These are phyloP conservation scores for Rhododendron mucronatum DNA, from an alignment of 148 eudicot genomes.

Conservation along the genomic window DNA sequence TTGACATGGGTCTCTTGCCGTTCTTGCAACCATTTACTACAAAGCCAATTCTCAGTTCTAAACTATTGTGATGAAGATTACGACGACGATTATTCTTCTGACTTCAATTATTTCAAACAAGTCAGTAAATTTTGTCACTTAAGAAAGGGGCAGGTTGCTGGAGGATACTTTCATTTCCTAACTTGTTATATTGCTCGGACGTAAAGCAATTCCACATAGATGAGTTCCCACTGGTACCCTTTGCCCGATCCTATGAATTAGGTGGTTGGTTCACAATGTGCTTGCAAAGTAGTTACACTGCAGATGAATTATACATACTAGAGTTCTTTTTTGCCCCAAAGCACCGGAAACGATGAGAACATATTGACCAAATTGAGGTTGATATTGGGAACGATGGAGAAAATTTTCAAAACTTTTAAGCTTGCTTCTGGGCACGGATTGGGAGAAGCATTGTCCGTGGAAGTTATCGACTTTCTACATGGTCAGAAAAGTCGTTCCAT, in stretches of 20 bases:
- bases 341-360: background rate
- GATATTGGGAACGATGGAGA: background rate
- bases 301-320: background rate
- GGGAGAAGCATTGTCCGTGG: background rate
- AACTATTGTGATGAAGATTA: too few species aligned
- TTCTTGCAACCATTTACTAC: background rate
- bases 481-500: background rate
- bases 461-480: background rate
- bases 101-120: too few species aligned
- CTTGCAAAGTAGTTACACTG: background rate
- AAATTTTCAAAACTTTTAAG: background rate
- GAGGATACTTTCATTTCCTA: background rate
- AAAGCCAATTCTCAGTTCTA: too few species aligned
- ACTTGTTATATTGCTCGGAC: background rate
- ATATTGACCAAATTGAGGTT: background rate
- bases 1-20: background rate
- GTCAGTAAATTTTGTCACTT: background rate
- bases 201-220: background rate
- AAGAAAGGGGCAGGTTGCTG: background rate
- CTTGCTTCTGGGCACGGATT: background rate
- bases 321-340: background rate
- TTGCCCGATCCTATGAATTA: slow-evolving; percentile 10
- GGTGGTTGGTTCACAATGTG: slow-evolving; percentile 19
- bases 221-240: background rate
- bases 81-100: too few species aligned